Evolutionary conservation across 257 asterid species (phyloP).

Genomic region (Echites panduratus): DNA sequence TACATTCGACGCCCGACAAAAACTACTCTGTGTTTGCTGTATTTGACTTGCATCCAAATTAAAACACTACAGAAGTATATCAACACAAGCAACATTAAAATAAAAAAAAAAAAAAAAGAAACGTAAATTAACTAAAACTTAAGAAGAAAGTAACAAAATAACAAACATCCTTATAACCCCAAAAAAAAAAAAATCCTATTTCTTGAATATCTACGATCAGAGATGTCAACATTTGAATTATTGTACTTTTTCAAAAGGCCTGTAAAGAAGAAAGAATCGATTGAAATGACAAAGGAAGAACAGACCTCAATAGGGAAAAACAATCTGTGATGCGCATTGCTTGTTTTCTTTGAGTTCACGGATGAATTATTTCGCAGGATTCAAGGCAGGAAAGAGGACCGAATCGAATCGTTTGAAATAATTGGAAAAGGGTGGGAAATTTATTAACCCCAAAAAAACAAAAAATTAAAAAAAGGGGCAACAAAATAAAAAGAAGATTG

Average conservation of each 20-base stretch:
- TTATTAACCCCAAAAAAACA: not conserved
- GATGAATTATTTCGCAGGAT: not conserved
- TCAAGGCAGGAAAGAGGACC: not conserved
- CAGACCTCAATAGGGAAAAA: not conserved
- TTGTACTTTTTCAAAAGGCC: not conserved
- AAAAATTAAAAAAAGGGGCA: no score
- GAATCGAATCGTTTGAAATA: conserved; percentile 18
- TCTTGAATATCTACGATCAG: no score
- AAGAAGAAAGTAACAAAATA: not conserved
- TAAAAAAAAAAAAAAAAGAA: not conserved
- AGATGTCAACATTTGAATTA: not conserved
- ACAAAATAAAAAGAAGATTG: not conserved
- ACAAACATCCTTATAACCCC: not conserved
- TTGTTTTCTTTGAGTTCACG: not conserved
- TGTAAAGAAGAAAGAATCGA: not conserved
- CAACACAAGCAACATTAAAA: conserved; percentile 23
- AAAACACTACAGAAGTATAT: conserved; percentile 2
- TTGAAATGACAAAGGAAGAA: not conserved
- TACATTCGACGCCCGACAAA: conserved; percentile 10
- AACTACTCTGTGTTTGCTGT: conserved; percentile 15
- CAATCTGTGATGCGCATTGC: conserved; percentile 6
- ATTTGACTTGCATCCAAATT: conserved; percentile 20
- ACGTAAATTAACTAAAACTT: conserved; percentile 17
- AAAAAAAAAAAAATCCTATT: not conserved
- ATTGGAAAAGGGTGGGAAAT: conserved; percentile 8